Percentiles rank a stretch among this genome's conserved stretches.
Evolutionary conservation across 2,329 filamentous ascomycete genomes (phyloP).

Genomic region (Plectosphaerella cucumerina): DNA sequence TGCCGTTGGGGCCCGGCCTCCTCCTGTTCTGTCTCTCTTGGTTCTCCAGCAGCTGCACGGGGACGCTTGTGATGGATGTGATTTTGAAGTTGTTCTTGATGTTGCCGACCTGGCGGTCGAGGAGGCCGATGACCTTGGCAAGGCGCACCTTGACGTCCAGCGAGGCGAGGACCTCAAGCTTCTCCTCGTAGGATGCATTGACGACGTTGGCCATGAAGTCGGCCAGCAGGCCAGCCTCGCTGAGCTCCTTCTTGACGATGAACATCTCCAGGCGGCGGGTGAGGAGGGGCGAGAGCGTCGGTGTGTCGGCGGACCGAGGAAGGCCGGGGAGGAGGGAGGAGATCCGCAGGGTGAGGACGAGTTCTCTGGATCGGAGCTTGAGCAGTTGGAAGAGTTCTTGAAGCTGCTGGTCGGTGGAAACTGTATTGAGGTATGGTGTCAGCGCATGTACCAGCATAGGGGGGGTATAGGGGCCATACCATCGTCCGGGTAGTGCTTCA

Average conservation of each 20-base stretch:
- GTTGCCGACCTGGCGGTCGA: constrained; percentile 75
- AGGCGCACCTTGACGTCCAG: constrained; percentile 74
- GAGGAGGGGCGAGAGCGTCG: constrained; percentile 73
- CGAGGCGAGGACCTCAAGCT: constrained; percentile 79
- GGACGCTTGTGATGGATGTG: constrained; percentile 68
- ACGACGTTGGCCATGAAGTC: constrained; percentile 97
- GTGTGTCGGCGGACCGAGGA: constrained; percentile 53
- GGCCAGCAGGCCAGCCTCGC: constrained; percentile 79
- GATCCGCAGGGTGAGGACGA: constrained; percentile 78
- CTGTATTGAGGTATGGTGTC: constrained; percentile 5
- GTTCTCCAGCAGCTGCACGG: constrained; percentile 58
- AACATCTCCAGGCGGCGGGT: constrained; percentile 82
- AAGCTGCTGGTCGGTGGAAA: constrained; percentile 51
- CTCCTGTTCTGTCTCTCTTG: constrained; percentile 23
- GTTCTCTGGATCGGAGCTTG: constrained; percentile 79
- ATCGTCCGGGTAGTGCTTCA: constrained; percentile 67
- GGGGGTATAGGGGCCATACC: constrained; percentile 33
- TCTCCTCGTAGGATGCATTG: constrained; percentile 85
- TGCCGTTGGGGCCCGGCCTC: constrained; percentile 9
- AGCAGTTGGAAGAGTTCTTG: constrained; percentile 72
- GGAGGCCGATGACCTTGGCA: constrained; percentile 75
- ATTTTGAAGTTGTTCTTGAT: constrained; percentile 88
- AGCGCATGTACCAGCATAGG: not conserved
- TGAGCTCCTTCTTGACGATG: constrained; percentile 75
- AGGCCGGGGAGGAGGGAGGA: constrained; percentile 68